These are phyloP conservation scores for Rhizopogon sp. DNA, from an alignment of 768 basidiomycete genomes.

Conservation along the genomic window DNA sequence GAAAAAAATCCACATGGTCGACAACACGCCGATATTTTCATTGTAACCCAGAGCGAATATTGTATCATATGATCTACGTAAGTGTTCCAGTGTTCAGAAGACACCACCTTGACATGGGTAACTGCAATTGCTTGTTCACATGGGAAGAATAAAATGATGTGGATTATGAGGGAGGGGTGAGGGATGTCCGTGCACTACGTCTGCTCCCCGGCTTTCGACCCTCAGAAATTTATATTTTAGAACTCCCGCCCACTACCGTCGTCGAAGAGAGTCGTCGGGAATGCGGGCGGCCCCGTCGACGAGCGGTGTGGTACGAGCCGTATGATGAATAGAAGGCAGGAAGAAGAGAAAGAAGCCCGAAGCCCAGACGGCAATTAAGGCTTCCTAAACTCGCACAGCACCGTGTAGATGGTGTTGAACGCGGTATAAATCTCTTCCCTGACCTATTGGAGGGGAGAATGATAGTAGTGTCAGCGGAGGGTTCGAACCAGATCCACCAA, in stretches of 20 bases:
- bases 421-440: constrained; percentile 99
- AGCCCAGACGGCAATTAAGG: constrained; percentile 38
- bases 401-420: constrained; percentile 99
- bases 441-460: constrained; percentile 54
- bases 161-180: constrained; percentile 22
- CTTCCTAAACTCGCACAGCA: constrained; percentile 92
- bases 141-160: not conserved
- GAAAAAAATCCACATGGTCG: too few relatives aligned
- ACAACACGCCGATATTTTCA: not conserved
- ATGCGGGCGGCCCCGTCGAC: constrained; percentile 1
- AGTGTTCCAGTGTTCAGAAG: not conserved
- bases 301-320: not conserved
- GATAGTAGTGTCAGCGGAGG: constrained; percentile 42
- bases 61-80: not conserved
- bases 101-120: not conserved
- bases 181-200: constrained; percentile 35
- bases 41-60: not conserved
- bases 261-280: not conserved
- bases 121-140: not conserved
- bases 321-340: not conserved
- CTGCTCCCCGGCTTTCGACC: constrained; percentile 22
- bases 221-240: constrained; percentile 24
- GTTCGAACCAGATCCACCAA: constrained; percentile 45
- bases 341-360: not conserved
- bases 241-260: constrained; percentile 1